Conservation (phyloP, 2,329 filamentous ascomycete genomes). For the Colletotrichum lini region DNA sequence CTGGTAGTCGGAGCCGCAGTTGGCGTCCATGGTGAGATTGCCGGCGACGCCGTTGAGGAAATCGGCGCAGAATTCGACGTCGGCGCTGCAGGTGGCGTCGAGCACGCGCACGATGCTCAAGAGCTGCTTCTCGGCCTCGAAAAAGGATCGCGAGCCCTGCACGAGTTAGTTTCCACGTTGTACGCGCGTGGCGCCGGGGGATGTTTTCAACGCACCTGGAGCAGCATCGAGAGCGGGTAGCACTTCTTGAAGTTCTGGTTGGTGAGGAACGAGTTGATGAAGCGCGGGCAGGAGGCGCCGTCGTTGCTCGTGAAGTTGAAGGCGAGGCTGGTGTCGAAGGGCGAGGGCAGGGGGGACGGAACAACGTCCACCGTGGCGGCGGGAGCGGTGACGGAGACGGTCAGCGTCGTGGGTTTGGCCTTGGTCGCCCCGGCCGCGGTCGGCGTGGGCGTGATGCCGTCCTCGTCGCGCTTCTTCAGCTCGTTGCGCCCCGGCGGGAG, state of each 20-base stretch:
- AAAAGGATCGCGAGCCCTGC: conserved; percentile 88
- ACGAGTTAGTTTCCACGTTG: conserved; percentile 43
- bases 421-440: conserved; percentile 17
- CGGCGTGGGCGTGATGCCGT: conserved; percentile 38
- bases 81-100: conserved; percentile 81
- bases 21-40: conserved; percentile 72
- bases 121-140: conserved; percentile 80
- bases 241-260: conserved; percentile 80
- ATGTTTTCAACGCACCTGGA: conserved; percentile 71
- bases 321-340: conserved; percentile 77
- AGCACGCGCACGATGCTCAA: conserved; percentile 82
- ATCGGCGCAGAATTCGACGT: conserved; percentile 74
- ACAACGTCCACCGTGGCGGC: conserved; percentile 47
- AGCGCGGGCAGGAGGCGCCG: conserved; percentile 71
- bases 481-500: conserved; percentile 38
- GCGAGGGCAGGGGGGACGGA: conserved; percentile 67
- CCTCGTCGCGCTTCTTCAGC: conserved; percentile 47
- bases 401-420: conserved; percentile 30
- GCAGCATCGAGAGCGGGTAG: conserved; percentile 86
- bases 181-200: not conserved
- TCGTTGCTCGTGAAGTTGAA: conserved; percentile 71
- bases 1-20: conserved; percentile 81
- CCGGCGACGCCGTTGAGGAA: conserved; percentile 76
- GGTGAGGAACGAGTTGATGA: conserved; percentile 77
- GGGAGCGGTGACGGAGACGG: conserved; percentile 42